A percentile compares a stretch with the other conserved stretches of the same genome.
Evolutionary conservation across 148 eudicot species (phyloP).

Genomic region (Rhododendron kiyosumense): DNA sequence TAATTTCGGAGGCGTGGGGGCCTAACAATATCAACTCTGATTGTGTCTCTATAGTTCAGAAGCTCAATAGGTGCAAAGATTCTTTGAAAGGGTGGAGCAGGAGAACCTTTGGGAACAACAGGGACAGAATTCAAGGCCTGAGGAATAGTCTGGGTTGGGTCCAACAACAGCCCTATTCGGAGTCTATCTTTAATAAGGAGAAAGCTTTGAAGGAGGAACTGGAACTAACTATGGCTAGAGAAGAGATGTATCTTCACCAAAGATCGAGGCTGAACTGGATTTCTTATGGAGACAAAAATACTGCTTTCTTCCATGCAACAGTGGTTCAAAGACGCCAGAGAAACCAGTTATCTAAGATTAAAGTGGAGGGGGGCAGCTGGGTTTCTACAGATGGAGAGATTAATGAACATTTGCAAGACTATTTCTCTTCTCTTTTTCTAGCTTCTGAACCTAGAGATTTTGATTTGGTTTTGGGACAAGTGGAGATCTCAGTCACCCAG

Average conservation of each 20-base stretch:
- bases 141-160: no score
- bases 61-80: background rate
- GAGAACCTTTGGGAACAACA: no score
- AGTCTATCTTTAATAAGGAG: no score
- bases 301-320: background rate
- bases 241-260: background rate
- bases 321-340: background rate
- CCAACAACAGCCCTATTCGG: no score
- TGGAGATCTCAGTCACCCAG: fast-evolving
- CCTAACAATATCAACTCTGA: no score
- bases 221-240: background rate
- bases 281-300: background rate
- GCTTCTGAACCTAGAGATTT: background rate
- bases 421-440: background rate
- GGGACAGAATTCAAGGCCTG: background rate
- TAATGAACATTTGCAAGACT: fast-evolving
- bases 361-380: background rate
- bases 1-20: no score
- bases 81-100: no score
- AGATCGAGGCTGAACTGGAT: background rate
- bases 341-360: background rate
- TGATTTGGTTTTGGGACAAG: no score
- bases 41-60: no score
- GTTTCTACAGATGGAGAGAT: background rate
- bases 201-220: no score